Conservation (phyloP, 805 yeast species). For the Teunomyces cretensis region DNA sequence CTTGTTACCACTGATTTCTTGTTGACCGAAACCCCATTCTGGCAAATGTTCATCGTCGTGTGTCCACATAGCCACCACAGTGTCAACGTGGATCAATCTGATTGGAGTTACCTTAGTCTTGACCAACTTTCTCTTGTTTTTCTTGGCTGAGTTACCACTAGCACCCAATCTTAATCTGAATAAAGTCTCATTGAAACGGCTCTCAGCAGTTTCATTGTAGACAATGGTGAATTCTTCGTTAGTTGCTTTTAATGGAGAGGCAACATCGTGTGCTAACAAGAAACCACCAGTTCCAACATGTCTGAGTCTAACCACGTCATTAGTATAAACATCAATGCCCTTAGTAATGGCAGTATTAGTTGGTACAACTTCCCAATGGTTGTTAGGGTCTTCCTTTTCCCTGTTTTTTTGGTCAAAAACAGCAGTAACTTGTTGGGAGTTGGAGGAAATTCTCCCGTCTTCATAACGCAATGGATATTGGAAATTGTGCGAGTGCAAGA, state of each 20-base stretch:
- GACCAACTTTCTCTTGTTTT: slow-evolving; percentile 48
- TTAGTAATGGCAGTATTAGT: slow-evolving; percentile 21
- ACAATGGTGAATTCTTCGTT: slow-evolving; percentile 90
- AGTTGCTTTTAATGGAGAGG: slow-evolving; percentile 89
- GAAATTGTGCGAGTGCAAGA: slow-evolving; percentile 77
- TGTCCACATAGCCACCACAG: slow-evolving; percentile 93
- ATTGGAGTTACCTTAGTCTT: slow-evolving; percentile 71
- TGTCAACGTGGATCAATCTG: slow-evolving; percentile 76
- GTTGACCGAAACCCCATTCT: slow-evolving; percentile 92
- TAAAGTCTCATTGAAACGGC: slow-evolving; percentile 68
- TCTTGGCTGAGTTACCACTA: slow-evolving; percentile 32
- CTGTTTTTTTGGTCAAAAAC: slow-evolving; percentile 37
- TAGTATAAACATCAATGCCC: slow-evolving; percentile 49
- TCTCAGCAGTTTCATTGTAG: slow-evolving; percentile 48
- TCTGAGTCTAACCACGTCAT: slow-evolving; percentile 73
- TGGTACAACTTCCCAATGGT: slow-evolving; percentile 87
- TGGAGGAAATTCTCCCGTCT: slow-evolving; percentile 92
- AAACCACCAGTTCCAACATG: slow-evolving; percentile 80
- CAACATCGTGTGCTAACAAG: slow-evolving; percentile 90
- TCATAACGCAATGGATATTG: slow-evolving; percentile 89
- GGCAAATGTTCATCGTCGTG: slow-evolving; percentile 82
- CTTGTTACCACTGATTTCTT: slow-evolving; percentile 94
- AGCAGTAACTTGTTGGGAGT: slow-evolving; percentile 92
- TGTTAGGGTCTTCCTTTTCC: slow-evolving; percentile 52
- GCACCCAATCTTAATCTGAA: slow-evolving; percentile 64